A percentile compares a stretch with the other conserved stretches of the same genome.
These are phyloP conservation scores for Betula pendula DNA, from an alignment of 306 rosid genomes.

Conservation along the genomic window DNA sequence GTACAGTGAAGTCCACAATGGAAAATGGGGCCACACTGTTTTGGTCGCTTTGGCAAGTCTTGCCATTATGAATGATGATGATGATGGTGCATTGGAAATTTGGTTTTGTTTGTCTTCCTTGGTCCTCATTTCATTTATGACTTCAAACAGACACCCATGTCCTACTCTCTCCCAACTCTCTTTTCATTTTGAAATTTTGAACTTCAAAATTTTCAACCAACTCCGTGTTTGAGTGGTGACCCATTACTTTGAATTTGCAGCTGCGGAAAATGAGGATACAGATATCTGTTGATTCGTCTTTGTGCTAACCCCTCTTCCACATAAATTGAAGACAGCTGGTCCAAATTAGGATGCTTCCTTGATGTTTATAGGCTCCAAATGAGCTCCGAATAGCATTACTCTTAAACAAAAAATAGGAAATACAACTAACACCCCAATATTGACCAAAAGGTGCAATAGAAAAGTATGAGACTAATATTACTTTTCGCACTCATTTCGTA, in stretches of 20 bases:
- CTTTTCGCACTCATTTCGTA: too few species aligned
- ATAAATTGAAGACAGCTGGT: background rate
- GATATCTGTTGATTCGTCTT: too few species aligned
- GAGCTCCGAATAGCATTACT: too few species aligned
- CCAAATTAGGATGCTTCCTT: background rate
- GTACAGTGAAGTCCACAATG: constrained; percentile 38
- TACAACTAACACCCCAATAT: too few species aligned
- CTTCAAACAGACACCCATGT: constrained; percentile 24
- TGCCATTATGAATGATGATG: constrained; percentile 36
- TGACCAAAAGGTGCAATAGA: too few species aligned
- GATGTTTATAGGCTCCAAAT: too few species aligned
- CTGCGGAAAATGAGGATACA: background rate
- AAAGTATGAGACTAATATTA: too few species aligned
- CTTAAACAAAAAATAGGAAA: too few species aligned
- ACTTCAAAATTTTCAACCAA: constrained; percentile 27
- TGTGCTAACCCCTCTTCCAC: too few species aligned
- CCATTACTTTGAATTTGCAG: constrained; percentile 25
- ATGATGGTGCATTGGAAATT: constrained; percentile 42
- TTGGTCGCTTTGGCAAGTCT: constrained; percentile 26
- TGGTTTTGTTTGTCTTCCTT: constrained; percentile 15
- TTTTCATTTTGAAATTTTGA: constrained; percentile 25
- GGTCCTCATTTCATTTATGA: constrained; percentile 35
- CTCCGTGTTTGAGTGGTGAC: background rate
- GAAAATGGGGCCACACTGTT: constrained; percentile 32
- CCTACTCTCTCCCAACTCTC: constrained; percentile 18